A percentile compares a stretch with the other conserved stretches of the same genome.
These are phyloP conservation scores for Leucosporidium scottii DNA, from an alignment of 768 basidiomycete species.

Conservation along the genomic window DNA sequence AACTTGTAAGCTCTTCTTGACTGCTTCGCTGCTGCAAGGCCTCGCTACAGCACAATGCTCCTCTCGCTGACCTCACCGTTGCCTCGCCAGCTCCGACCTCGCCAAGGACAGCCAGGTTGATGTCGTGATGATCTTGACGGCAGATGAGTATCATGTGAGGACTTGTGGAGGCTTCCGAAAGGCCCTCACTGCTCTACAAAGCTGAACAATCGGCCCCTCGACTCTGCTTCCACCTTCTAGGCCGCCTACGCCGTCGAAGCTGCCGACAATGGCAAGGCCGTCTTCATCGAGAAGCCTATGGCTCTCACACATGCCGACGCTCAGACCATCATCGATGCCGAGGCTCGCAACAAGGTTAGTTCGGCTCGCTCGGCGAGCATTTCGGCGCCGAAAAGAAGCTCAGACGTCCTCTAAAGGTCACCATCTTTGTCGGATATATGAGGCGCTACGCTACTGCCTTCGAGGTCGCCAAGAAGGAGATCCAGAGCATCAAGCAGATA, in stretches of 20 bases:
- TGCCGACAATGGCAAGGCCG: slow-evolving; percentile 31
- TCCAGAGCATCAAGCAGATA: slow-evolving; percentile 33
- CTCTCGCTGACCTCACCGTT: neutral
- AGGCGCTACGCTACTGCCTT: slow-evolving; percentile 38
- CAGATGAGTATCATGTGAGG: slow-evolving; percentile 30
- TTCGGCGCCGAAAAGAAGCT: neutral
- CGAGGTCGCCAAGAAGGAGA: slow-evolving; percentile 34
- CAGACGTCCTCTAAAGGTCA: neutral
- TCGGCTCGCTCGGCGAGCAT: neutral
- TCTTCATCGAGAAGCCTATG: slow-evolving; percentile 42
- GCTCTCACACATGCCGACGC: slow-evolving; percentile 36
- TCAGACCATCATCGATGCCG: slow-evolving; percentile 33
- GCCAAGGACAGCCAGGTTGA: slow-evolving; percentile 12
- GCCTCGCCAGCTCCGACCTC: slow-evolving; percentile 11
- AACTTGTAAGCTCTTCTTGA: slow-evolving; percentile 7
- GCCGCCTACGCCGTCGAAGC: slow-evolving; percentile 14
- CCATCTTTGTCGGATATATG: slow-evolving; percentile 40
- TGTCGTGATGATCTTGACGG: slow-evolving; percentile 25
- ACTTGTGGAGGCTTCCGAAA: no score
- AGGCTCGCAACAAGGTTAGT: slow-evolving; percentile 25
- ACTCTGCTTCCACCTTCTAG: neutral
- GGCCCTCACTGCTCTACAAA: no score
- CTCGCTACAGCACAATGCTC: neutral
- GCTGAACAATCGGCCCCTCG: no score
- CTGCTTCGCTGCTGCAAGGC: neutral